phyloP scores from a whole-genome alignment of 164 flowering plant genomes.

The Magnolia officinalis region DNA sequence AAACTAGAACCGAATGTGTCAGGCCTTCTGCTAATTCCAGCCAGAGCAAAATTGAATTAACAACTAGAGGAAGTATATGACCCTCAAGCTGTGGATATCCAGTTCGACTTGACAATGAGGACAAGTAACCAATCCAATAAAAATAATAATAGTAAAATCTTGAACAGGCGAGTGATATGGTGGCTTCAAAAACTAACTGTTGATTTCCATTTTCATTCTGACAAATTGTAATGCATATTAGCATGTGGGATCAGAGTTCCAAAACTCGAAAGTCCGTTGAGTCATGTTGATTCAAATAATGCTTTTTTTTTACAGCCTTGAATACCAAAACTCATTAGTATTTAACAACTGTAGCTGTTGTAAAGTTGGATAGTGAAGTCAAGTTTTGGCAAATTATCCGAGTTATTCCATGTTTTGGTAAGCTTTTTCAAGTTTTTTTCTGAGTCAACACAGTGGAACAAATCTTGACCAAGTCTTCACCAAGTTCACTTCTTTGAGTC shows the following conservation, averaged over 20 bases:
- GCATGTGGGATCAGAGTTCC: too few relatives aligned
- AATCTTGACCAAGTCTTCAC: neutral
- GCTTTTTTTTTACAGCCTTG: neutral
- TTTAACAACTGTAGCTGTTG: neutral
- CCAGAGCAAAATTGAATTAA: too few relatives aligned
- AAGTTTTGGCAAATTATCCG: neutral
- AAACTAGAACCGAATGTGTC: too few relatives aligned
- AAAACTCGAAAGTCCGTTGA: neutral
- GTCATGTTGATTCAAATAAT: neutral
- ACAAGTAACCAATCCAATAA: neutral
- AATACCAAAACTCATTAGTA: neutral
- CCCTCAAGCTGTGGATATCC: too few relatives aligned
- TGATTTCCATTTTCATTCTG: neutral
- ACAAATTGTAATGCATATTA: too few relatives aligned
- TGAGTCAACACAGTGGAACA: neutral
- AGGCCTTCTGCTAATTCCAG: too few relatives aligned
- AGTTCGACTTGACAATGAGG: too few relatives aligned
- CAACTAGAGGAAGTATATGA: too few relatives aligned
- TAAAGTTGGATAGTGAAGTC: too few relatives aligned
- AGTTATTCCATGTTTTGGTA: neutral
- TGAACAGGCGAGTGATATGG: neutral
- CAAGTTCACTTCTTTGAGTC: neutral
- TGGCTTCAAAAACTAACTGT: neutral
- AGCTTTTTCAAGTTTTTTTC: neutral
- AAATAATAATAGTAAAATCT: neutral